Evolutionary conservation across 495 filamentous ascomycete genomes (phyloP).

Genomic region (Zalerion maritima): DNA sequence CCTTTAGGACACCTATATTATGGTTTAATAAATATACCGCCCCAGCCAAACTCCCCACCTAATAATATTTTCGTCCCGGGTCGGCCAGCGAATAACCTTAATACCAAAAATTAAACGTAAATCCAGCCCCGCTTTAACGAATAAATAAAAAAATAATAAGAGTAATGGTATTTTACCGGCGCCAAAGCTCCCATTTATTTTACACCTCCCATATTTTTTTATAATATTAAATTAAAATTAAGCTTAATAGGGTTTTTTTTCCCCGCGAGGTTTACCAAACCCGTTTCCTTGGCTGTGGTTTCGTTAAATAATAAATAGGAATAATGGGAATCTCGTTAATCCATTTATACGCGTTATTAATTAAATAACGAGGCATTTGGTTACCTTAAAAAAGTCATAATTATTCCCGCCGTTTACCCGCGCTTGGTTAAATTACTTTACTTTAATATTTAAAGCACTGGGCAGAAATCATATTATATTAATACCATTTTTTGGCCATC

Average conservation of each 20-base stretch:
- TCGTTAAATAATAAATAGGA: conserved; percentile 25
- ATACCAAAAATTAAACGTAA: conserved; percentile 45
- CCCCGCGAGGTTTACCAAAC: conserved; percentile 16
- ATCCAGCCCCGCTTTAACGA: conserved; percentile 49
- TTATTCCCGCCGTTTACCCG: conserved; percentile 44
- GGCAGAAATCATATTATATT: conserved; percentile 46
- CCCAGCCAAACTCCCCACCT: conserved; percentile 54
- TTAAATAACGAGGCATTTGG: conserved; percentile 45
- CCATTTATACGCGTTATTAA: conserved; percentile 22
- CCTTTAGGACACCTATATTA: conserved; percentile 48
- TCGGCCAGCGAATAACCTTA: conserved; percentile 45
- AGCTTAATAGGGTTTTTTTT: conserved; percentile 34
- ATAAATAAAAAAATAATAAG: conserved; percentile 56
- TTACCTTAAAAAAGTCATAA: conserved; percentile 38
- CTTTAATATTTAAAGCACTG: conserved; percentile 45
- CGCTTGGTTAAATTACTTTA: conserved; percentile 44
- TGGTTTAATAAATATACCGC: conserved; percentile 48
- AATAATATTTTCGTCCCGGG: conserved; percentile 60
- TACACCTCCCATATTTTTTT: conserved; percentile 54
- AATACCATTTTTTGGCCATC: conserved; percentile 22
- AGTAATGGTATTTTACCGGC: conserved; percentile 50
- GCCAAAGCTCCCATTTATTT: conserved; percentile 48
- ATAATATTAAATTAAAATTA: conserved; percentile 55
- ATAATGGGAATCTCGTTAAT: conserved; percentile 25
- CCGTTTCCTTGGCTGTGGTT: conserved; percentile 22